A percentile compares a stretch with the other conserved stretches of the same genome.
These are phyloP conservation scores for Phytophthora podocarpi DNA, from an alignment of 352 stramenopile species.

Conservation along the genomic window DNA sequence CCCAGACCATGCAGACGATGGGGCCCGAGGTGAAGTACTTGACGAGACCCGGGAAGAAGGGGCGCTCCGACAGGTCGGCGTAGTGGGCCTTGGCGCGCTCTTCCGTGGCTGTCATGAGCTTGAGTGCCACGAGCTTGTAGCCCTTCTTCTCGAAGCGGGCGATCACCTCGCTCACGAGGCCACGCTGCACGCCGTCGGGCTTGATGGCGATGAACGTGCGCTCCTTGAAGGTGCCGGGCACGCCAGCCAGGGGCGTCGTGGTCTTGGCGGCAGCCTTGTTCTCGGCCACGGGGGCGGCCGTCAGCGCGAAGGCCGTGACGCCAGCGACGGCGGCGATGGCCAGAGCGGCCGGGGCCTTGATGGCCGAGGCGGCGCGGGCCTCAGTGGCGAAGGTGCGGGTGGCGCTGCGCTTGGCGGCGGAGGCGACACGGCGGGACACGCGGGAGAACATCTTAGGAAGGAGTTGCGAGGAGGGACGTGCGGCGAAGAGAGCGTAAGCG, in stretches of 20 bases:
- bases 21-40: conserved; percentile 94
- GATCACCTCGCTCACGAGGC: conserved; percentile 95
- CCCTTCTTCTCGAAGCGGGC: conserved; percentile 95
- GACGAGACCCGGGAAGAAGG: conserved; percentile 92
- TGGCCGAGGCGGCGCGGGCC: conserved; percentile 41
- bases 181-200: conserved; percentile 94
- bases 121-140: conserved; percentile 95
- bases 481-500: conserved; percentile 38
- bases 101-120: conserved; percentile 93
- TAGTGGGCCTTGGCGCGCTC: conserved; percentile 93
- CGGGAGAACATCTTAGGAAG: conserved; percentile 73
- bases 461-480: conserved; percentile 18
- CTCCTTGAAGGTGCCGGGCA: conserved; percentile 92
- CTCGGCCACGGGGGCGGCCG: conserved; percentile 46
- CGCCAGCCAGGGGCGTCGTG: conserved; percentile 66
- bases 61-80: conserved; percentile 91
- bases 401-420: conserved; percentile 63
- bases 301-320: conserved; percentile 56
- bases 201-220: conserved; percentile 96
- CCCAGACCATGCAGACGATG: conserved; percentile 96
- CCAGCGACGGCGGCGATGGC: conserved; percentile 45
- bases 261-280: conserved; percentile 45
- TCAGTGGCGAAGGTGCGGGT: conserved; percentile 60
- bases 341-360: conserved; percentile 39
- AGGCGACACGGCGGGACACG: conserved; percentile 66